Conservation (phyloP, 352 stramenopile species). For the Globisporangium barbulae region DNA sequence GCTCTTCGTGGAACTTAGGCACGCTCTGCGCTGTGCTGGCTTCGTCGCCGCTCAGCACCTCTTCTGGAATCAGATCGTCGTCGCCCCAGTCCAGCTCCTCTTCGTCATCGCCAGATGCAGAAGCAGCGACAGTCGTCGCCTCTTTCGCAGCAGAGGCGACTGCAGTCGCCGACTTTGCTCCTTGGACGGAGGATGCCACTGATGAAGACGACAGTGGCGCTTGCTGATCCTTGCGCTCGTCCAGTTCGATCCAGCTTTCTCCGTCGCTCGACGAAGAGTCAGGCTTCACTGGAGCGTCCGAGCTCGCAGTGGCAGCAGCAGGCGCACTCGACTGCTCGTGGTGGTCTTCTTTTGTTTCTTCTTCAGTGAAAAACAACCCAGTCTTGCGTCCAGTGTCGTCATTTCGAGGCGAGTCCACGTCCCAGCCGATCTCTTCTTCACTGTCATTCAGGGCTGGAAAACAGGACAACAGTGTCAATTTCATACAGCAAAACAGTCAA, state of each 20-base stretch:
- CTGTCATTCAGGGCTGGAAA: constrained; percentile 53
- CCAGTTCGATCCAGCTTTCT: constrained; percentile 66
- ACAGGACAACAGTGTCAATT: neutral
- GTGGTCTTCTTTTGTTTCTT: constrained; percentile 40
- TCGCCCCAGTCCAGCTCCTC: constrained; percentile 67
- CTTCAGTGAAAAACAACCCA: constrained; percentile 33
- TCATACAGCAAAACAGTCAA: neutral
- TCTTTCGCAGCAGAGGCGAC: constrained; percentile 2
- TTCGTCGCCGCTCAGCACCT: constrained; percentile 15
- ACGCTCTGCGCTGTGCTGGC: constrained; percentile 18
- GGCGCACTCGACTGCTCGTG: neutral
- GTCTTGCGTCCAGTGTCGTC: constrained; percentile 32
- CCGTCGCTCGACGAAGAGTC: constrained; percentile 48
- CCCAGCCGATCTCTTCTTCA: constrained; percentile 70
- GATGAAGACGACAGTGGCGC: constrained; percentile 41
- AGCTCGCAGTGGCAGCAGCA: neutral
- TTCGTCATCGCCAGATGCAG: constrained; percentile 18
- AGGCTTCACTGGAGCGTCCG: neutral
- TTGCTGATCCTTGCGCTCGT: constrained; percentile 50
- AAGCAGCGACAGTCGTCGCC: neutral
- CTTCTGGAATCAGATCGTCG: constrained; percentile 36
- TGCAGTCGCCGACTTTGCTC: neutral
- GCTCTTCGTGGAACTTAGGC: constrained; percentile 25
- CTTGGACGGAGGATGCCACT: constrained; percentile 31
- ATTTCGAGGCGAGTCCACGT: constrained; percentile 54